Conservation (phyloP, 164 flowering plant species). For the Chimonanthus salicifolius region DNA sequence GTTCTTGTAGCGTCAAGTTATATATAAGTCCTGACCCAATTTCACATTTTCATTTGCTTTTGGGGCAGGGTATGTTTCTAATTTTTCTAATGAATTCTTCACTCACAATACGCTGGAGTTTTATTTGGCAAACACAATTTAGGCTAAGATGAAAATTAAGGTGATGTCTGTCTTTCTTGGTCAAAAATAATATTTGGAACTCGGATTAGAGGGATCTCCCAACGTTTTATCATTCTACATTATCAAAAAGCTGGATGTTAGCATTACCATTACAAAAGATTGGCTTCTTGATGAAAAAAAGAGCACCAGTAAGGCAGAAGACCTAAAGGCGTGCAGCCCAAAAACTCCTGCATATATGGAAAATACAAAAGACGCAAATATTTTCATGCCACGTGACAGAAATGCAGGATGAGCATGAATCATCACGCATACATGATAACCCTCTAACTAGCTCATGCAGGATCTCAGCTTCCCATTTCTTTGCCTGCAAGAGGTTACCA, state of each 20-base stretch:
- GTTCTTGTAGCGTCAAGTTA: no score
- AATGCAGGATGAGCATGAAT: constrained; percentile 10
- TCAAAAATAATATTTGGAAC: background rate
- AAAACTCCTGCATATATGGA: constrained; percentile 20
- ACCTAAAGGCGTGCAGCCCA: constrained; percentile 12
- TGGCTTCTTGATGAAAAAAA: background rate
- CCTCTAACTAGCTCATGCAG: constrained; percentile 27
- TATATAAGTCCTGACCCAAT: no score
- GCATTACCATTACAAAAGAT: background rate
- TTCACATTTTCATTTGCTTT: no score
- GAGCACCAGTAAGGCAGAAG: background rate
- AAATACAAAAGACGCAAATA: constrained; percentile 7
- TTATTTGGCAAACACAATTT: no score
- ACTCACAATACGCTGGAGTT: no score
- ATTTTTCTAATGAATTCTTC: no score
- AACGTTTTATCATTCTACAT: background rate
- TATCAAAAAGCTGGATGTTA: background rate
- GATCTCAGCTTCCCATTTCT: constrained; percentile 46
- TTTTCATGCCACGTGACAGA: background rate
- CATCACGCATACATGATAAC: background rate
- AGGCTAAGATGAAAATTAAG: background rate
- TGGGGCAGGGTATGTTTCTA: no score
- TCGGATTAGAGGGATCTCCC: background rate
- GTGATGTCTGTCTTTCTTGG: background rate
- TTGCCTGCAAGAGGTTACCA: constrained; percentile 44